Evolutionary conservation across 2,329 filamentous ascomycete species (phyloP).

Genomic region (Tolypocladium ovalisporum): DNA sequence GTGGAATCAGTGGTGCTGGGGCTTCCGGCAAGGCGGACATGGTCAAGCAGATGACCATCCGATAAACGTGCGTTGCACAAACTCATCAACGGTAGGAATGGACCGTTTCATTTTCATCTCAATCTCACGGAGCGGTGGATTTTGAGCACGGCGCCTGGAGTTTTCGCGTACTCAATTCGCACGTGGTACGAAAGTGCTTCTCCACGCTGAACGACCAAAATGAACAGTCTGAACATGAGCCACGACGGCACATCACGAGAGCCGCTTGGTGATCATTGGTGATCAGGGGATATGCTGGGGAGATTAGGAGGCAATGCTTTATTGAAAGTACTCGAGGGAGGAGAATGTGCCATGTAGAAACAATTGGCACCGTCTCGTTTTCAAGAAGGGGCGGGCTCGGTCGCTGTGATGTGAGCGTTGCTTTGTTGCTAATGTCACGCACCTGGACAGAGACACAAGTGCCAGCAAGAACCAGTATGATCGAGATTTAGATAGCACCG

Average conservation of each 20-base stretch:
- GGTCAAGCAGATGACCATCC: conserved; percentile 92
- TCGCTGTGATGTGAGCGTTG: not conserved
- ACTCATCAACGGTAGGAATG: conserved; percentile 35
- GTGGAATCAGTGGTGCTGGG: conserved; percentile 53
- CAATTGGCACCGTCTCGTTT: not conserved
- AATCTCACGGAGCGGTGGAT: conserved; percentile 28
- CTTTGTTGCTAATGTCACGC: not conserved
- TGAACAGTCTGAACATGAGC: conserved; percentile 17
- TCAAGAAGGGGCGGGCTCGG: not conserved
- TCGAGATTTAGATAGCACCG: not conserved
- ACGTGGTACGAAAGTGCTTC: conserved; percentile 40
- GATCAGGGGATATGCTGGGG: not conserved
- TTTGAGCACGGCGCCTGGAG: conserved; percentile 43
- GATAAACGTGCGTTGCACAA: conserved; percentile 36
- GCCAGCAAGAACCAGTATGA: not conserved
- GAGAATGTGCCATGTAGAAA: not conserved
- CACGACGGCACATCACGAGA: conserved; percentile 9
- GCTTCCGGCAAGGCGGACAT: conserved; percentile 71
- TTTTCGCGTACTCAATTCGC: conserved; percentile 25
- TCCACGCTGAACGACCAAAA: conserved; percentile 25
- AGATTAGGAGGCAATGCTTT: not conserved
- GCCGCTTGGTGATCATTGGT: not conserved
- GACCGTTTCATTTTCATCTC: conserved; percentile 29
- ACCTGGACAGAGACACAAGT: not conserved
- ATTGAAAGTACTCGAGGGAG: not conserved